Evolutionary conservation across 2,329 filamentous ascomycete genomes (phyloP).

Genomic region (Dactylellina haptotyla): DNA sequence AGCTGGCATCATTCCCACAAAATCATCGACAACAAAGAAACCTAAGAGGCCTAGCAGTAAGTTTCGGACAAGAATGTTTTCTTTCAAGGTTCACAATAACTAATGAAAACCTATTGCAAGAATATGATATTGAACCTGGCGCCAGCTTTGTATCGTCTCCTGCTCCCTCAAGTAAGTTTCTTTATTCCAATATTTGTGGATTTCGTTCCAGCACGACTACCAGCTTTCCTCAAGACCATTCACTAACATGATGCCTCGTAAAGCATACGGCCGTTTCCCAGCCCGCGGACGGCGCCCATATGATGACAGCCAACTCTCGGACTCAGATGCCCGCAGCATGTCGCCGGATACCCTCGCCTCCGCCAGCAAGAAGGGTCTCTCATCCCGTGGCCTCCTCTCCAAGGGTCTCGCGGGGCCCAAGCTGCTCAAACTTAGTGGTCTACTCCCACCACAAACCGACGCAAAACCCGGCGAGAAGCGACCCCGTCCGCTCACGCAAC

Average conservation of each 20-base stretch:
- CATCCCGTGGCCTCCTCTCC: constrained; percentile 44
- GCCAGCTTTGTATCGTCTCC: constrained; percentile 50
- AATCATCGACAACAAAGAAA: constrained; percentile 53
- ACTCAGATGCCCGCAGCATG: constrained; percentile 50
- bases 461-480: constrained; percentile 68
- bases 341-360: constrained; percentile 37
- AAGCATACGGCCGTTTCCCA: constrained; percentile 49
- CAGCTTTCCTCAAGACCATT: not conserved
- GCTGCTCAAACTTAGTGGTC: constrained; percentile 27
- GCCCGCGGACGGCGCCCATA: constrained; percentile 43
- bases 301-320: constrained; percentile 41
- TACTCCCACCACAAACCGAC: constrained; percentile 60
- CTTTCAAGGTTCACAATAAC: not conserved
- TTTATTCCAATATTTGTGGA: not conserved
- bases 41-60: constrained; percentile 47
- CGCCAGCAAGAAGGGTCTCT: constrained; percentile 21
- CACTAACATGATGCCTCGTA: constrained; percentile 9
- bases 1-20: constrained; percentile 50
- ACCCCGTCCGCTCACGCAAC: constrained; percentile 79
- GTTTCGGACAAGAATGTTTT: not conserved
- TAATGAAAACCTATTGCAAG: not conserved
- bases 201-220: no score
- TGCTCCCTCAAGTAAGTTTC: constrained; percentile 47
- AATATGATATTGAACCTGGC: constrained; percentile 50
- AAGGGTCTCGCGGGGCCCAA: constrained; percentile 50